Evolutionary conservation across 169 alveolate species (phyloP).

Genomic region (Eimeria sp.): DNA sequence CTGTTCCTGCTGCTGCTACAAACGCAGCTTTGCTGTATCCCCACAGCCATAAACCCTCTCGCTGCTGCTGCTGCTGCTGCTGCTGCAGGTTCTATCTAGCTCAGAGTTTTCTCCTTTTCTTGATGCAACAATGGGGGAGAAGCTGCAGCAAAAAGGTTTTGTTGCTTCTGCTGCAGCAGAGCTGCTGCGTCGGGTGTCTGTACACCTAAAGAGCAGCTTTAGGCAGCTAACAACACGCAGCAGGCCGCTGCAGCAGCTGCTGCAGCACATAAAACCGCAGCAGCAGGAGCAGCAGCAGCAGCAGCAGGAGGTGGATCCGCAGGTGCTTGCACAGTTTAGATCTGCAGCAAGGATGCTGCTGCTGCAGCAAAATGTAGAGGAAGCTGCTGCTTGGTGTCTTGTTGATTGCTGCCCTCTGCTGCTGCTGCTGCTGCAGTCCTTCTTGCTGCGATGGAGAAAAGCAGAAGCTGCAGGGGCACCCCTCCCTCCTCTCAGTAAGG

Average conservation of each 20-base stretch:
- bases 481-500: constrained; percentile 1
- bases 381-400: constrained; percentile 40
- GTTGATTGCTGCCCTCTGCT: constrained; percentile 47
- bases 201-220: constrained; percentile 44
- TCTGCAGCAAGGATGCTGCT: not conserved
- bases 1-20: constrained; percentile 1
- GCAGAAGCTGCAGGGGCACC: constrained; percentile 29
- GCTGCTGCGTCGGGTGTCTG: constrained; percentile 63
- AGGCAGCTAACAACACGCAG: constrained; percentile 49
- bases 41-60: not conserved
- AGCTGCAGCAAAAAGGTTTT: constrained; percentile 1
- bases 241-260: constrained; percentile 40
- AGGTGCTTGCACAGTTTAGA: not conserved
- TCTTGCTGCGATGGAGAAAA: constrained; percentile 5
- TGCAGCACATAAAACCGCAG: not conserved
- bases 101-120: constrained; percentile 4
- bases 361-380: constrained; percentile 48
- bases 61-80: constrained; percentile 62
- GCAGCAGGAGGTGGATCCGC: not conserved
- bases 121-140: not conserved
- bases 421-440: constrained; percentile 49
- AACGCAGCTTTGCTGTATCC: not conserved
- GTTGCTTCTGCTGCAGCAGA: constrained; percentile 25
- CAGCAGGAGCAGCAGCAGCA: not conserved
- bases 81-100: constrained; percentile 48